Base-by-base conservation (phyloP, 805 yeast genomes). In the Yamadazyma laniorum region DNA sequence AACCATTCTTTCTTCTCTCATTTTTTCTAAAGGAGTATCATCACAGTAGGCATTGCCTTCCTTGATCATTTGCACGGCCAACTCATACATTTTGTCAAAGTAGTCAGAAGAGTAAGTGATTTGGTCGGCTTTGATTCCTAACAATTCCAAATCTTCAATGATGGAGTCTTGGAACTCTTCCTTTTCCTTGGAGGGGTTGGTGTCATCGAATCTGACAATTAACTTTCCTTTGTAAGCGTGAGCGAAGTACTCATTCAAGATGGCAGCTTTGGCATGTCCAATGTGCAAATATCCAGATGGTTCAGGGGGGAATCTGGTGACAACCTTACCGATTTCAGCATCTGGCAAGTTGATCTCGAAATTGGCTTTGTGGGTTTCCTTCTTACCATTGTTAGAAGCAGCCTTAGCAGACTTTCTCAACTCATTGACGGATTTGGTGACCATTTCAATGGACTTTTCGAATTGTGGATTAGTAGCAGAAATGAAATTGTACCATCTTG, bases 1-100 rank as follows among this genome's bases (percentile, higher is more conserved):
- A 48, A 88, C 96, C 86, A 87, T 88, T 77, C 99, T 86, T 75
- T 93, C 95, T 59, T 90, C 95, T 72, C 99, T 85, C 99, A 93
- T 93, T 63, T 78, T 75, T 58, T 91, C 98, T 53, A 80, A 79
- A 37, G 90, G 86, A 32, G 99, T 93, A 58, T 93, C 98, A 60
- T 93, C 99, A 73, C 95, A 86, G 72, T 93, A 93, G 30, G 99
- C 99, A 51, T 86, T 83, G 47, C 97, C 98, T 42, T 85, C 95
- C 67, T 87, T 86, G 74, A 93, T 93, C 80, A 91, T 64, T 61
- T 85, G 67, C 44, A 91, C 61, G 44, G 95, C 93, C 46, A 78
- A 73, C 21, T 88, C 91, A 65, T 86, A 90, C 96, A 93, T 90
- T 52, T 79, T 62, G 49, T 87, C 82, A 65, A 93, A 93, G 72